Evolutionary conservation across 2,329 filamentous ascomycete species (phyloP).

Genomic region (Neonectria hederae): DNA sequence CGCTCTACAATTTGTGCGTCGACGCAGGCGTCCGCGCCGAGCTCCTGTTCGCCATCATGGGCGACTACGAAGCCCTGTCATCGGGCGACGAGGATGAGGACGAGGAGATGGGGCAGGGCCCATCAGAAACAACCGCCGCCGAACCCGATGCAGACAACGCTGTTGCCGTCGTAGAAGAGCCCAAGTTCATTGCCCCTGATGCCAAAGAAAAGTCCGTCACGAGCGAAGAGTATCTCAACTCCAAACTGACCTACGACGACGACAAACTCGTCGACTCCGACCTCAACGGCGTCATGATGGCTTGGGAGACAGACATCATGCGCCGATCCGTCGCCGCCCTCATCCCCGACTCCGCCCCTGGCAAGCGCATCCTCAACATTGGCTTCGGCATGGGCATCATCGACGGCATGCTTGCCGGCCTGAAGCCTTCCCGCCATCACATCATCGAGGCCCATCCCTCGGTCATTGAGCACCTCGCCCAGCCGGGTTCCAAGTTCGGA

Average conservation of each 20-base stretch:
- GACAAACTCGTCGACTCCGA: slow-evolving; percentile 77
- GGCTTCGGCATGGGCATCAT: slow-evolving; percentile 94
- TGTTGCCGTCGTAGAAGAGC: slow-evolving; percentile 44
- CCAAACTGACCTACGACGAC: slow-evolving; percentile 70
- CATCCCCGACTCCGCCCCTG: slow-evolving; percentile 56
- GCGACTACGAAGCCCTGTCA: slow-evolving; percentile 79
- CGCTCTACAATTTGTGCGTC: slow-evolving; percentile 84
- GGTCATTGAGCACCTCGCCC: slow-evolving; percentile 72
- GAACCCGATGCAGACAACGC: slow-evolving; percentile 43
- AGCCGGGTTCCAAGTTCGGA: slow-evolving; percentile 62
- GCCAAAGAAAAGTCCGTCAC: slow-evolving; percentile 61
- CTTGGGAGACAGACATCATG: slow-evolving; percentile 92
- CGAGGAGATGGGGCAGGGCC: slow-evolving; percentile 58
- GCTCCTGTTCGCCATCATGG: slow-evolving; percentile 82
- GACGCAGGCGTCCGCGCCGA: slow-evolving; percentile 92
- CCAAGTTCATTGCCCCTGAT: slow-evolving; percentile 48
- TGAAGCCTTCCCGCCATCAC: slow-evolving; percentile 76
- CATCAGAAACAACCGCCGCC: slow-evolving; percentile 52
- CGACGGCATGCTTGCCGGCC: slow-evolving; percentile 77
- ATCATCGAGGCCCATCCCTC: slow-evolving; percentile 87
- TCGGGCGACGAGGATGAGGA: slow-evolving; percentile 64
- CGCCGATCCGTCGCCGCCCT: slow-evolving; percentile 76
- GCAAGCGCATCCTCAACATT: slow-evolving; percentile 81
- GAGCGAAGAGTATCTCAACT: slow-evolving; percentile 74
- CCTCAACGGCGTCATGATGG: slow-evolving; percentile 92